Conservation (phyloP, 768 basidiomycete species). For the Daedaleopsis sinensis region DNA sequence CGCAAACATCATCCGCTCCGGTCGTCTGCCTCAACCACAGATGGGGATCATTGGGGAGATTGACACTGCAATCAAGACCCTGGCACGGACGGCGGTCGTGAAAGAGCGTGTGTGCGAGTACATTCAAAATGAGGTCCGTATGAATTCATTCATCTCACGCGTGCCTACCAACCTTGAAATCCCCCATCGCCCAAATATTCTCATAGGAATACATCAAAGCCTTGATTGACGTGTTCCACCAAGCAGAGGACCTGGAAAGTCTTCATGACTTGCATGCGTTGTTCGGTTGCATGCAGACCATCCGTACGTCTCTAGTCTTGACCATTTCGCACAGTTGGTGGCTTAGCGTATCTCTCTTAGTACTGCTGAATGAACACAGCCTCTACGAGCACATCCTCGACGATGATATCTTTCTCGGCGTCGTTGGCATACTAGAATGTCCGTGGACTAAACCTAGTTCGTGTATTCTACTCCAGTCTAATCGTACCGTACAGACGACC, state of each 20-base stretch:
- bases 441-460: constrained; percentile 31
- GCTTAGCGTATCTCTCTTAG: constrained; percentile 41
- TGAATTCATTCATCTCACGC: not conserved
- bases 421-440: constrained; percentile 98
- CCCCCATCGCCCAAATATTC: constrained; percentile 12
- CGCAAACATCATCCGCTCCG: constrained; percentile 66
- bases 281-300: constrained; percentile 92
- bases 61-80: constrained; percentile 74
- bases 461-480: constrained; percentile 18
- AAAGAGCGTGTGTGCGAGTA: constrained; percentile 90
- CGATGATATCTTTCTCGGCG: constrained; percentile 90
- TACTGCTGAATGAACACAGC: constrained; percentile 92
- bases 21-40: constrained; percentile 74
- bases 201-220: constrained; percentile 84
- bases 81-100: constrained; percentile 69
- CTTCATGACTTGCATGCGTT: constrained; percentile 88
- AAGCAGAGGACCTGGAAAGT: constrained; percentile 93
- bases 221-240: constrained; percentile 80
- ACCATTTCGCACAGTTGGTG: not conserved
- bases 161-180: constrained; percentile 1
- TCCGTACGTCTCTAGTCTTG: constrained; percentile 57
- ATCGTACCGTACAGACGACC: constrained; percentile 69
- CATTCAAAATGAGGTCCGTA: constrained; percentile 79
- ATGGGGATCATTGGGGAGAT: constrained; percentile 80
- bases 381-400: constrained; percentile 95